Evolutionary conservation across 2,329 filamentous ascomycete genomes (phyloP).

Genomic region (Fusarium sp.): DNA sequence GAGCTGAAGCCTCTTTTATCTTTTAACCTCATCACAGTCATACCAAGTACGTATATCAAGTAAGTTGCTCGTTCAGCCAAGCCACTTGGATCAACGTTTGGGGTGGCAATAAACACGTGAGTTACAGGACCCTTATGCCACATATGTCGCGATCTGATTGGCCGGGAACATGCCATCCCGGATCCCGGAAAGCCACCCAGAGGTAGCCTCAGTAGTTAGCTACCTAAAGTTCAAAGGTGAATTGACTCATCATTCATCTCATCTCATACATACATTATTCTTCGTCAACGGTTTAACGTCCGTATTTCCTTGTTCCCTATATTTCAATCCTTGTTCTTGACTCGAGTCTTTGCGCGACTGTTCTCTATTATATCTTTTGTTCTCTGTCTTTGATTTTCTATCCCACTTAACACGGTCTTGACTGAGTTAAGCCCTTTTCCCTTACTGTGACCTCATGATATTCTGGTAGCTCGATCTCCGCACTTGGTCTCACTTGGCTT

Average conservation of each 20-base stretch:
- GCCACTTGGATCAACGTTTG: slow-evolving; percentile 4
- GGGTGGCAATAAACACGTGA: slow-evolving; percentile 4
- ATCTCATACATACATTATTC: not conserved
- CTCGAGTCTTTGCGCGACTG: not conserved
- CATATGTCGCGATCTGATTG: slow-evolving; percentile 2
- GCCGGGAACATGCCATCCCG: slow-evolving; percentile 17
- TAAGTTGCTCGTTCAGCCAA: not conserved
- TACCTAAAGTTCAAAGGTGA: slow-evolving; percentile 17
- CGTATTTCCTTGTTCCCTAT: slow-evolving; percentile 2
- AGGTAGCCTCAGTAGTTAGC: not conserved
- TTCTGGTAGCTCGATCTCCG: slow-evolving; percentile 19
- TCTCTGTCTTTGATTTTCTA: not conserved
- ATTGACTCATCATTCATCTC: slow-evolving; percentile 25
- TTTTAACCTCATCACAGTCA: not conserved
- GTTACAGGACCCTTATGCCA: not conserved
- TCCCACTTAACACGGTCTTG: not conserved
- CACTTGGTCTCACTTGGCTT: slow-evolving; percentile 15
- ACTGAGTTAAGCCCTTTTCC: not conserved
- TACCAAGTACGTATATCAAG: not conserved
- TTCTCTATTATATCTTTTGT: not conserved
- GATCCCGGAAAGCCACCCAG: not conserved
- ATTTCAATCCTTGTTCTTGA: not conserved
- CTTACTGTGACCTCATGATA: not conserved
- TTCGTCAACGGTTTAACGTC: not conserved
- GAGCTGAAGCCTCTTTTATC: too few relatives aligned